Evolutionary conservation across 2,329 filamentous ascomycete species (phyloP), one percentile per base, ranked within the genome.

Genomic region (Clarireedia monteithiana): DNA sequence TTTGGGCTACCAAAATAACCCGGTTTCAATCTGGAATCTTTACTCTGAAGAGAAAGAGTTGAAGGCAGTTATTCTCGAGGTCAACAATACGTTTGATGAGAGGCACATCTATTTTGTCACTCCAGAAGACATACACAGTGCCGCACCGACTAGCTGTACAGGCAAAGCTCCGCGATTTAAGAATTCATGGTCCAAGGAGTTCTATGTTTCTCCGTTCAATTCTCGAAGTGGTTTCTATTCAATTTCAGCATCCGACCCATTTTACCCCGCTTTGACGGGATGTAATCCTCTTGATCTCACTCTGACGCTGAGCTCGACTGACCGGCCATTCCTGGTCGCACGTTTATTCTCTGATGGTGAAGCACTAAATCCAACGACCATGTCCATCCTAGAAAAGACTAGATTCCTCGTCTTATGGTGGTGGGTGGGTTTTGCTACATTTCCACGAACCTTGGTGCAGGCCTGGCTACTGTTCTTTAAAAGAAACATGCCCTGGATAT

Each of bases 1-100:
- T 59, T 68, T 88, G 5, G 83, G 84, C 3, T 88, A 87, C 65
- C 80, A 81, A 23, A 89, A 88, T 70, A 91, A 89, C 63, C 86
- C 86, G 0, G 84, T 87, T 2, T 90, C 86, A 0, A 88, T 91
- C 64, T 91, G 87, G 85, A 89, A 90, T 62, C 76, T 91, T 2
- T 91, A 91, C 67, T 78, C 82, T 12, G 62, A 70, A 0, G 69
- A 79, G 7, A 77, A 78, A 56, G 69, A 76, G 5, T 73, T 91
- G 14, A 77, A 75, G 24, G 83, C 82, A 55, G 82, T 89, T 70
- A 75, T 91, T 1, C 66, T 88, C 1, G 87, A 91, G 67, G 84
- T 90, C 47, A 89, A 88, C 69, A 90, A 90, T 63, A 88, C 85
- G 0, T 90, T 89, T 65, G 85, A 81, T 49, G 87, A 91, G 68